Evolutionary conservation across 257 asterid genomes (phyloP), one percentile per base, ranked within the genome.

Genomic region (Anisodus tanguticus): DNA sequence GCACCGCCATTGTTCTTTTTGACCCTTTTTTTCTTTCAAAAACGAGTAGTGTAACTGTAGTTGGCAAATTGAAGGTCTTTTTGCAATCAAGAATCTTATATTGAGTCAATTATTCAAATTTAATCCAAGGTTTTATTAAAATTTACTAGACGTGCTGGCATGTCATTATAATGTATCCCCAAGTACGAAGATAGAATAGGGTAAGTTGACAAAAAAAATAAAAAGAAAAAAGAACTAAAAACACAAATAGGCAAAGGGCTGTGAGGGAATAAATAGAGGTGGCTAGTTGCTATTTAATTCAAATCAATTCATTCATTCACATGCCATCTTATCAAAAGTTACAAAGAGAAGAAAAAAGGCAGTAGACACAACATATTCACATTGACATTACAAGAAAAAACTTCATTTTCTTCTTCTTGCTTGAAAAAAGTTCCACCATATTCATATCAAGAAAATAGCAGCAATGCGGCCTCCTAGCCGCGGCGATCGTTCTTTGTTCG

Each of bases 381-480:
- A 63, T 63, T 64, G 43, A 64, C 45, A 4, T 64, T 64, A 64
- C 43, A 54, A 12, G 59, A 10, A 63, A 26, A 6, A 16, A 15
- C 47, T 51, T 76, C 45, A 74, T 74, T 72, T n/a, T 47, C 79
- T 74, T 47, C 41, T 5, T 72, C 43, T 5, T 43, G 43, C 47
- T 35, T 13, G 47, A 76, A 9, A 45, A 41, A 41, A 41, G 6
- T 26, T 47, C 81, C 16, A 9, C 4, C 58, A 5, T 19, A 39
- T 72, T 31, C 60, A 37, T 15, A 69, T 69, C 77, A 69, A 39
- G 13, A 69, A 68, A 37, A 6, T 15, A 35, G 22, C 4, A 74
- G 45, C 81, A 76, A 76, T 76, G 81, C 81, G 81, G 81, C 81
- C 81, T 51, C 81, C 81, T 76, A 51, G 81, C 81, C 63, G 81